Percentiles rank a stretch among this genome's conserved stretches.
Evolutionary conservation across 176 grass and related monocot genomes (phyloP).

Genomic region (Cocos nucifera): DNA sequence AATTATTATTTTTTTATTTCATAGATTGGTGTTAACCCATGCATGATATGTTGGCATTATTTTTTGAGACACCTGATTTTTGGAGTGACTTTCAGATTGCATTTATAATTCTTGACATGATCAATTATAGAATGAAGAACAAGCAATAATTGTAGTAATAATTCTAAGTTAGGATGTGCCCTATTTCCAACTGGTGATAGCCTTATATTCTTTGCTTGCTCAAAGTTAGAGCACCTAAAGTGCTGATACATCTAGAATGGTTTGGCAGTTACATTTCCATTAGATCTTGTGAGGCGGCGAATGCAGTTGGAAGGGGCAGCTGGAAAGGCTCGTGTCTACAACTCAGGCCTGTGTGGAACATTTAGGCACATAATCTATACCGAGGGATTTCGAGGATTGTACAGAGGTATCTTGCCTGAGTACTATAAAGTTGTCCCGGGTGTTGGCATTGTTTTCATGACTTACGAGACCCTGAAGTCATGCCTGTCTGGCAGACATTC

Average conservation of each 20-base stretch:
- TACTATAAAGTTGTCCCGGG: constrained; percentile 96
- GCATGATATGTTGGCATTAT: too few relatives aligned
- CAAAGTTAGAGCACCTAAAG: too few relatives aligned
- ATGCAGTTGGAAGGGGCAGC: constrained; percentile 89
- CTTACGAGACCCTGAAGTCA: constrained; percentile 68
- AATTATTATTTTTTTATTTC: too few relatives aligned
- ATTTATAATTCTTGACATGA: too few relatives aligned
- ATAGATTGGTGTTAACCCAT: too few relatives aligned
- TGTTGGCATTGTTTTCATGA: constrained; percentile 93
- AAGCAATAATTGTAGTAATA: too few relatives aligned
- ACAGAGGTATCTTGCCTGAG: constrained; percentile 94
- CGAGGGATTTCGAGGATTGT: constrained; percentile 71
- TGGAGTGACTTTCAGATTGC: too few relatives aligned
- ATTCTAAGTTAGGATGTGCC: too few relatives aligned
- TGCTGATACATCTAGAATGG: not conserved
- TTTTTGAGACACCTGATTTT: too few relatives aligned
- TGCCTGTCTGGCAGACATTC: constrained; percentile 32
- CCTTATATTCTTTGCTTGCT: too few relatives aligned
- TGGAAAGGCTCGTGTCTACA: constrained; percentile 68
- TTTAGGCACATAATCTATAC: constrained; percentile 64
- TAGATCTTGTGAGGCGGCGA: constrained; percentile 84
- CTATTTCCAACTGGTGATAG: too few relatives aligned
- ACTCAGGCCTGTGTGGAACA: constrained; percentile 60
- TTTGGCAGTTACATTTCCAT: constrained; percentile 78
- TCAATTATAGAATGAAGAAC: too few relatives aligned